Base-by-base conservation (phyloP, 192 early-diverging fungal species). In the Umbelopsis sp. region DNA sequence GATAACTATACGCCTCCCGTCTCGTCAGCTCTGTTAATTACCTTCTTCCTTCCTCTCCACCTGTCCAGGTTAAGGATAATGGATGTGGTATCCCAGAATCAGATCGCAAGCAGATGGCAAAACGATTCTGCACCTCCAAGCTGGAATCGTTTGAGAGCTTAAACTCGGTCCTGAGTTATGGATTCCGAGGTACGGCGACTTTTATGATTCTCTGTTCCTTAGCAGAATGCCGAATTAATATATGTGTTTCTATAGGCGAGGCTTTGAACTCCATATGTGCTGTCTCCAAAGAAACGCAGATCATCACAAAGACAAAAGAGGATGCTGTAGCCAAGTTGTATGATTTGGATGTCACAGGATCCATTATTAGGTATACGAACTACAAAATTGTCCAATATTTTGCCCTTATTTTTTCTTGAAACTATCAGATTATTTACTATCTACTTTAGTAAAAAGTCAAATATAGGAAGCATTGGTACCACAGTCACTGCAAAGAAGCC, bases 61-160 rank as follows among this genome's bases (percentile, higher is more conserved):
- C n/a, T n/a, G n/a, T n/a, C 4, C 25, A 80, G 79, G 76, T 83
- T 2, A 73, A 73, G 38, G 81, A 83, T 25, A 73, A 83, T 70
- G 81, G 81, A 32, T 24, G 45, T 2, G 81, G 81, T 26, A 81
- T 83, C 49, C 41, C 43, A n/a, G 53, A 70, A 45, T 20, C 54
- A n/a, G 80, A 83, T 52, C 41, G 81, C 26, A 51, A 45, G 4
- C 24, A 72, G 26, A 75, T 83, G 79, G 80, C 80, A 7, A 66
- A 76, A 32, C 52, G 70, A 16, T 59, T 81, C 53, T 71, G 71
- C 22, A 83, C 81, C 31, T 83, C 81, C 29, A 83, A 83, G 59
- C 52, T 83, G 12, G 52, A 25, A 11, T 24, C 26, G 2, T 83
- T 81, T 75, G 70, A 75, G n/a, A 80, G 69, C 21, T 47, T 83